Evolutionary conservation across 2,329 filamentous ascomycete species (phyloP).

Genomic region (Metarhizium album): DNA sequence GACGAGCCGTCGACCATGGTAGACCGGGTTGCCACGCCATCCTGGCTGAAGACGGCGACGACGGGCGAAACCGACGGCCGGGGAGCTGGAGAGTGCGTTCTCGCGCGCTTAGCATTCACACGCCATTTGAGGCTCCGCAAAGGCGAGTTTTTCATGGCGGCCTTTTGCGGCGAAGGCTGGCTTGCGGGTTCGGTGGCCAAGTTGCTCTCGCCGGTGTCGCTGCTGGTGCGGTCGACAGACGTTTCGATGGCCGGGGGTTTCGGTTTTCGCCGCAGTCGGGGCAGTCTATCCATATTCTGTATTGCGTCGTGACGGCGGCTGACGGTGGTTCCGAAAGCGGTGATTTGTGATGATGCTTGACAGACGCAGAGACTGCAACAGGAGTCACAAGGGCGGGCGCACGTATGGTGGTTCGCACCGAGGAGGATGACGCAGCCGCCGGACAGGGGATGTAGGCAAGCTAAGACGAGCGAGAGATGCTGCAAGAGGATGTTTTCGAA

Average conservation of each 20-base stretch:
- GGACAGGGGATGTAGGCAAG: not conserved
- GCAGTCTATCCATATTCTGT: constrained; percentile 29
- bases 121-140: constrained; percentile 36
- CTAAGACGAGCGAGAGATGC: not conserved
- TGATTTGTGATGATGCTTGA: not conserved
- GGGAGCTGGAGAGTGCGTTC: constrained; percentile 28
- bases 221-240: constrained; percentile 23
- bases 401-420: not conserved
- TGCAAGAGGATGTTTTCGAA: not conserved
- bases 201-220: constrained; percentile 16
- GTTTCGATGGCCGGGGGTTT: constrained; percentile 33
- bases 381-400: no score
- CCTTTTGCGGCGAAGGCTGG: constrained; percentile 11
- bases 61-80: constrained; percentile 18
- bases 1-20: constrained; percentile 9
- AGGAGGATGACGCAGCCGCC: not conserved
- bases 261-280: constrained; percentile 32
- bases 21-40: constrained; percentile 20
- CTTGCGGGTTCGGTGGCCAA: constrained; percentile 2
- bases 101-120: constrained; percentile 35
- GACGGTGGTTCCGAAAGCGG: constrained; percentile 3
- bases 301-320: not conserved
- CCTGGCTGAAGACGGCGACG: constrained; percentile 25
- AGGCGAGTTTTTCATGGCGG: constrained; percentile 23
- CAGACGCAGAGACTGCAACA: not conserved